A percentile compares a stretch with the other conserved stretches of the same genome.
phyloP scores from a whole-genome alignment of 805 yeast species.

The Myxozyma neotropica region DNA sequence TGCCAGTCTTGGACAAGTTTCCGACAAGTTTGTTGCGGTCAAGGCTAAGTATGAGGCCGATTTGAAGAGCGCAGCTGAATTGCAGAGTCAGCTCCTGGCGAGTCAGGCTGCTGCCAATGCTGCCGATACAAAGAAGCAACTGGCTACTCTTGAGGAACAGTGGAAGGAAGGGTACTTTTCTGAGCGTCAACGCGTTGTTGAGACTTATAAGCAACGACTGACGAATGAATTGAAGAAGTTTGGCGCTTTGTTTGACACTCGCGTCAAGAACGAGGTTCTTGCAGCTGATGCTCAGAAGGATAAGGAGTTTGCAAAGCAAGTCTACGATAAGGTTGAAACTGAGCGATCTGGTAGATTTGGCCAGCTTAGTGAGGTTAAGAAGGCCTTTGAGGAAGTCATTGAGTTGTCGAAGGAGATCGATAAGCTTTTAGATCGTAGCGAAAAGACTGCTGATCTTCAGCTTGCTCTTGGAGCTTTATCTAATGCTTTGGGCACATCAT shows the following conservation, averaged over 20 bases:
- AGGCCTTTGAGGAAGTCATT: constrained; percentile 59
- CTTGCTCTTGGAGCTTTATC: constrained; percentile 50
- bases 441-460: constrained; percentile 48
- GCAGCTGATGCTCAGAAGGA: constrained; percentile 69
- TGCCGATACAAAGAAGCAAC: constrained; percentile 39
- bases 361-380: constrained; percentile 62
- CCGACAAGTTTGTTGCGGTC: constrained; percentile 23
- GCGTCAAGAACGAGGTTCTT: constrained; percentile 46
- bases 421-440: constrained; percentile 45
- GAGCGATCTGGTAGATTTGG: constrained; percentile 82
- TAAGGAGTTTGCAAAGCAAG: constrained; percentile 61
- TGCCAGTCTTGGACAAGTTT: constrained; percentile 30
- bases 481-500: constrained; percentile 46
- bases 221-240: constrained; percentile 67
- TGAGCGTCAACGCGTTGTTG: constrained; percentile 63
- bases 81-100: constrained; percentile 42
- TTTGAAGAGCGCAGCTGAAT: constrained; percentile 36
- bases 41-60: constrained; percentile 33
- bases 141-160: constrained; percentile 53
- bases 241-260: constrained; percentile 48
- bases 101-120: constrained; percentile 35
- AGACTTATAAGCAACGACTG: constrained; percentile 60
- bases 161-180: constrained; percentile 62
- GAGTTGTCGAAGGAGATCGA: constrained; percentile 46
- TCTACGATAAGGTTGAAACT: constrained; percentile 59